phyloP scores from a whole-genome alignment of 306 rosid genomes.

The Trifolium repens region DNA sequence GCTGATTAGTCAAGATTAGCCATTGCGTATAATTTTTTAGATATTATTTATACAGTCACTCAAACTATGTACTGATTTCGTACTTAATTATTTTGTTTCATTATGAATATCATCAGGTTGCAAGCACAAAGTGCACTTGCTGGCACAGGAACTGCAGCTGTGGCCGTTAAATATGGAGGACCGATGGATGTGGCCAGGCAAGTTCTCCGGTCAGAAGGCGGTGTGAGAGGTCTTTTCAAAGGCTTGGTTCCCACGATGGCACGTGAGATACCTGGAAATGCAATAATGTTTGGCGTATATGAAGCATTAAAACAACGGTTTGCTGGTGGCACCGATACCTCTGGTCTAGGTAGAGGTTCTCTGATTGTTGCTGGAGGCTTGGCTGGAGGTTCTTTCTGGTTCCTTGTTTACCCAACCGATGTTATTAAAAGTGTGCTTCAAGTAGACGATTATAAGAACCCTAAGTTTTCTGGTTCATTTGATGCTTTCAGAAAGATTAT shows the following conservation, averaged over 20 bases:
- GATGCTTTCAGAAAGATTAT: slow-evolving; percentile 79
- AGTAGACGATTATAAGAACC: slow-evolving; percentile 86
- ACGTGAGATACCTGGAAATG: slow-evolving; percentile 95
- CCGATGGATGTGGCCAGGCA: slow-evolving; percentile 93
- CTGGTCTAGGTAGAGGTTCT: slow-evolving; percentile 80
- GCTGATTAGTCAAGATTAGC: not conserved
- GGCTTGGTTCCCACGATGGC: slow-evolving; percentile 90
- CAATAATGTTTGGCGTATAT: slow-evolving; percentile 86
- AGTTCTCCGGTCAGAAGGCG: slow-evolving; percentile 85
- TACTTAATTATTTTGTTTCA: slow-evolving; percentile 6
- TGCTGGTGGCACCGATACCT: slow-evolving; percentile 88
- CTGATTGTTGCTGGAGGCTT: slow-evolving; percentile 86
- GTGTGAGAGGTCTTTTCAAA: slow-evolving; percentile 81
- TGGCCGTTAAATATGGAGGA: slow-evolving; percentile 83
- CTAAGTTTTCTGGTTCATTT: slow-evolving; percentile 74
- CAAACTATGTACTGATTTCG: slow-evolving; percentile 3
- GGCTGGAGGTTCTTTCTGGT: slow-evolving; percentile 87
- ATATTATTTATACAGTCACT: not conserved
- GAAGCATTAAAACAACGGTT: slow-evolving; percentile 73
- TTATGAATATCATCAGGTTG: slow-evolving; percentile 59
- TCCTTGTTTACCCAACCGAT: slow-evolving; percentile 80
- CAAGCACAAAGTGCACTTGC: slow-evolving; percentile 95
- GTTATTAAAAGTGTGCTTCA: slow-evolving; percentile 93
- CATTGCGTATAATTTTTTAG: not conserved
- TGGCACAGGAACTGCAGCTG: slow-evolving; percentile 55